Evolutionary conservation across 1,139 yeast species (phyloP).

Genomic region (Kurtzmaniella quercitrusa): DNA sequence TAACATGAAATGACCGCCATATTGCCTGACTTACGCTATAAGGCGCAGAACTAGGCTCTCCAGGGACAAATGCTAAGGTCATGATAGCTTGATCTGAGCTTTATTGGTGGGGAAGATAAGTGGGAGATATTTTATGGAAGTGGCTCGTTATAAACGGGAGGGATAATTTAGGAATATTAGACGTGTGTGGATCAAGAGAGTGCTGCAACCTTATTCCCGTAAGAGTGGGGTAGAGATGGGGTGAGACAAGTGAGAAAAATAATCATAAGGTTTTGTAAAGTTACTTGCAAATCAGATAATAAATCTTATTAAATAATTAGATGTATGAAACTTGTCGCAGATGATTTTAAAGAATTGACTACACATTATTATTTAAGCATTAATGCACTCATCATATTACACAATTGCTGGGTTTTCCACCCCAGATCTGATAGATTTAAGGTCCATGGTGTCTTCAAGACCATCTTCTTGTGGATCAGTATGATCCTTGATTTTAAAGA

Average conservation of each 20-base stretch:
- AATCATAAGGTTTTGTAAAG: no score
- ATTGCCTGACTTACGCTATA: conserved; percentile 56
- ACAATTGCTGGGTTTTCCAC: conserved; percentile 7
- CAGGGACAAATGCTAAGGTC: conserved; percentile 76
- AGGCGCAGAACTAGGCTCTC: conserved; percentile 64
- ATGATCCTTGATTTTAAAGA: conserved; percentile 41
- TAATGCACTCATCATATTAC: not conserved
- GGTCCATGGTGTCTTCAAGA: not conserved
- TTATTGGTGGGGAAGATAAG: not conserved
- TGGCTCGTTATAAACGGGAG: not conserved
- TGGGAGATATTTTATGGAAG: not conserved
- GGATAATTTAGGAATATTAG: no score
- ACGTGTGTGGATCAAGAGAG: no score
- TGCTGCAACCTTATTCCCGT: no score
- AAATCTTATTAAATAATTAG: no score
- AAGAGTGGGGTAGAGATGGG: no score
- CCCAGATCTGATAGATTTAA: conserved; percentile 7
- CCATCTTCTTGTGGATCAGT: conserved; percentile 40
- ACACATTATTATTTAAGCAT: not conserved
- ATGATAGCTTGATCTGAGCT: conserved; percentile 21
- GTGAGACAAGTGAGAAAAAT: no score
- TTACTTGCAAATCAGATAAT: no score
- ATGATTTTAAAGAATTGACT: no score
- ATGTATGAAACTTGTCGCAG: no score
- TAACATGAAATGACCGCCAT: conserved; percentile 66